These are phyloP conservation scores for Olyra latifolia DNA, from an alignment of 176 grass and related monocot genomes.

Conservation along the genomic window DNA sequence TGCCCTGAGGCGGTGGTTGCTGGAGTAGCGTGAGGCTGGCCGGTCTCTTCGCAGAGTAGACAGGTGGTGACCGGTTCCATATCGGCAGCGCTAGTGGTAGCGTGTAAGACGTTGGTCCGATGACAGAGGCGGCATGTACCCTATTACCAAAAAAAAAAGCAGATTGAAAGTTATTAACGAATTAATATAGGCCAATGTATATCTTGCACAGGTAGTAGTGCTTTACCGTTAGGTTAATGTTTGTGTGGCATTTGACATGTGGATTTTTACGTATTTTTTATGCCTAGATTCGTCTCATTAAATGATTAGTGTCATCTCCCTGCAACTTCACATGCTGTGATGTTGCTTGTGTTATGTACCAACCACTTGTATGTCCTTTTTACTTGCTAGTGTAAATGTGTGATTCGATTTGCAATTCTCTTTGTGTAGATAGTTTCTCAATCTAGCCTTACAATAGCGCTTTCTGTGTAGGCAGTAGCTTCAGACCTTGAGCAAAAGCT, in stretches of 20 bases:
- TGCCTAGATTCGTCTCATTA: background rate
- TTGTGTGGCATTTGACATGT: conserved; percentile 9
- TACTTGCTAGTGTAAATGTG: background rate
- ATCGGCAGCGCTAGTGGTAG: too few relatives aligned
- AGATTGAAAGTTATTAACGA: conserved; percentile 16
- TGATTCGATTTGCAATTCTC: background rate
- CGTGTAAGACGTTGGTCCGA: too few relatives aligned
- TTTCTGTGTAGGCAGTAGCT: conserved; percentile 44
- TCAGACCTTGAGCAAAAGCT: conserved; percentile 68
- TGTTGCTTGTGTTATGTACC: conserved; percentile 19
- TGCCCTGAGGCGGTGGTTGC: too few relatives aligned
- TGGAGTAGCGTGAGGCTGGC: too few relatives aligned
- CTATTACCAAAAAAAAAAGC: too few relatives aligned
- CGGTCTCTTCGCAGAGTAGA: too few relatives aligned
- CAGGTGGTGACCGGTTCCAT: too few relatives aligned
- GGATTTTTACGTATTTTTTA: background rate
- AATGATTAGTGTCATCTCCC: background rate
- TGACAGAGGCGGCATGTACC: too few relatives aligned
- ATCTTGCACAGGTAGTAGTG: background rate
- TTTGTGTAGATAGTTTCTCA: background rate
- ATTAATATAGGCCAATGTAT: background rate
- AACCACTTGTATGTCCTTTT: background rate
- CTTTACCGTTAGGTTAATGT: background rate
- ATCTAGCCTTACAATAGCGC: conserved; percentile 22
- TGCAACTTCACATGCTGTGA: background rate